Conservation (phyloP, 2,329 filamentous ascomycete genomes). For the Fusarium annulatum region DNA sequence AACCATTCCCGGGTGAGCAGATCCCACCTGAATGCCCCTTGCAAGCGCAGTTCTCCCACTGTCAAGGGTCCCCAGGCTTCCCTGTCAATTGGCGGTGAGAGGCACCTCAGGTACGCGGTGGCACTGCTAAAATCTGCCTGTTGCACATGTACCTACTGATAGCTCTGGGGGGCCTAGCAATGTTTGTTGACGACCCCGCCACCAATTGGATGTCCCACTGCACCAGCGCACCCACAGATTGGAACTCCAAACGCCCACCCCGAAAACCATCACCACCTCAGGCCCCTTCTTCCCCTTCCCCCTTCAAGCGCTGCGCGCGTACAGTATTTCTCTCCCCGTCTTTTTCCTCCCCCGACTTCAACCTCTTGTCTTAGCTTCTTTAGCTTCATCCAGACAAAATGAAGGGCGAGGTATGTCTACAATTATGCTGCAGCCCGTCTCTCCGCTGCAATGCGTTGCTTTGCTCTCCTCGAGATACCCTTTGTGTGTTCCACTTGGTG, state of each 20-base stretch:
- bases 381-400: conserved; percentile 54
- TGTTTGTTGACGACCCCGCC: conserved; percentile 45
- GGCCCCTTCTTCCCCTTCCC: conserved; percentile 44
- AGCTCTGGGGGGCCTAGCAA: conserved; percentile 9
- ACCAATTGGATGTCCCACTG: conserved; percentile 38
- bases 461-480: conserved; percentile 11
- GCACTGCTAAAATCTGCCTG: conserved; percentile 9
- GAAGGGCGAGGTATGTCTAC: conserved; percentile 66
- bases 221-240: conserved; percentile 41
- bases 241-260: conserved; percentile 46
- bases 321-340: conserved; percentile 39
- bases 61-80: conserved; percentile 33
- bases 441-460: conserved; percentile 2
- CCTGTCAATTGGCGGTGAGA: conserved; percentile 47
- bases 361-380: conserved; percentile 36
- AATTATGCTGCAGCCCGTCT: background rate
- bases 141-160: conserved; percentile 22
- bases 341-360: conserved; percentile 36
- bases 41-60: conserved; percentile 34
- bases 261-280: conserved; percentile 51
- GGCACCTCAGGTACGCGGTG: conserved; percentile 26
- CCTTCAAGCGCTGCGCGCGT: conserved; percentile 52
- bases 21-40: conserved; percentile 38
- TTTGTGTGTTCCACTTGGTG: conserved; percentile 38
- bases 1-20: conserved; percentile 4